A percentile compares a stretch with the other conserved stretches of the same genome.
These are phyloP conservation scores for Aureobasidium melanogenum DNA, from an alignment of 2,329 filamentous ascomycete genomes.

Conservation along the genomic window DNA sequence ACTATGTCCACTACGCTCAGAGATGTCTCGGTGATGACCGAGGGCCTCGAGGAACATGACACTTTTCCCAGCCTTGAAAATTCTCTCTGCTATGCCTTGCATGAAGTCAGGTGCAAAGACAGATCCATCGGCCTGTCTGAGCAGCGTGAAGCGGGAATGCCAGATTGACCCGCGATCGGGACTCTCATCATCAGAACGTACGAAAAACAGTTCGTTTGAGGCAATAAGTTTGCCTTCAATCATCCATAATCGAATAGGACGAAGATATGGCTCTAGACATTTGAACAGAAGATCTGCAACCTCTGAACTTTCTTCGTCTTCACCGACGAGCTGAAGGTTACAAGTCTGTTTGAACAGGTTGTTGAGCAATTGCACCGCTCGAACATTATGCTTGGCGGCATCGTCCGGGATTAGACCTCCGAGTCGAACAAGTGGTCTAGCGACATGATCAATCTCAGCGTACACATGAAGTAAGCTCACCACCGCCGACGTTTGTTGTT, in stretches of 20 bases:
- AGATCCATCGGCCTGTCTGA: conserved; percentile 48
- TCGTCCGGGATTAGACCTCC: conserved; percentile 54
- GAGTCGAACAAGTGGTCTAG: conserved; percentile 51
- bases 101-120: conserved; percentile 69
- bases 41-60: conserved; percentile 74
- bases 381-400: conserved; percentile 31
- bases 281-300: conserved; percentile 65
- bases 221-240: conserved; percentile 59
- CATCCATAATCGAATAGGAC: conserved; percentile 78
- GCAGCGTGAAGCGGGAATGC: conserved; percentile 64
- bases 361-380: conserved; percentile 68
- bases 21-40: conserved; percentile 32
- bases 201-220: conserved; percentile 64
- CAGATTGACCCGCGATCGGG: conserved; percentile 60
- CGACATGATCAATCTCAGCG: conserved; percentile 45
- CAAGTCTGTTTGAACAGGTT: conserved; percentile 63
- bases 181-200: conserved; percentile 50
- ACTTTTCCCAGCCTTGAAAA: conserved; percentile 84
- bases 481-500: conserved; percentile 43
- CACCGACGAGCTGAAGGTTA: conserved; percentile 60
- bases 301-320: conserved; percentile 51
- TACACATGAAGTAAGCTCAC: conserved; percentile 60
- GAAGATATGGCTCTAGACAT: conserved; percentile 74
- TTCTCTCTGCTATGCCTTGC: conserved; percentile 56
- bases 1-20: not conserved